Evolutionary conservation across 805 yeast genomes (phyloP), one percentile per base, ranked within the genome.

Genomic region (Isabelozyma gotoi): DNA sequence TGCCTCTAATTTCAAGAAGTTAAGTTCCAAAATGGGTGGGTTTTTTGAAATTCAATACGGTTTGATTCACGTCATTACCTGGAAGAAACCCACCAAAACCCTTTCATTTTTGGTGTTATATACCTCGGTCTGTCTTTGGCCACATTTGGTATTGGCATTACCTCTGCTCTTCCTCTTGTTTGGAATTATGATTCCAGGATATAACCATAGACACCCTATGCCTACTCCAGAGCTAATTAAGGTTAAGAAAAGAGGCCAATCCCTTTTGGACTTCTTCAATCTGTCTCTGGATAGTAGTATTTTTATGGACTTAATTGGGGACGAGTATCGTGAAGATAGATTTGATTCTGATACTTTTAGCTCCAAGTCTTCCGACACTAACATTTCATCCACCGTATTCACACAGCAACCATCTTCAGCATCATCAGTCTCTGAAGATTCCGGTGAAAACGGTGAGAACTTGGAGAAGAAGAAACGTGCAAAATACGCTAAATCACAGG

Each of bases 81-180:
- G 97, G 97, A 78, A 81, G 46, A 71, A 74, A 19, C 91, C 95
- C 0, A 71, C 86, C 0, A 76, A 80, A 47, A 90, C 97, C 0
- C 49, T 90, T 4, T 69, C 84, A 0, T 58, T 70, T 17, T 62
- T 88, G 42, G 66, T 84, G 4, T 48, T 81, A 1, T 82, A 85
- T 50, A 83, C 96, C 0, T 72, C 81, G 46, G 67, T 83, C 1
- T 85, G 94, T 53, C 61, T 84, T 29, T 77, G 85, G 66, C 96
- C 96, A 0, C 81, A 81, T 57, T 62, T 85, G 39, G 67, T 88
- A 10, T 61, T 85, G 32, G 72, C 81, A 1, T 70, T 82, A 24
- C 97, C 97, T 0, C 52, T 84, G 31, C 46, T 84, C 2, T 72
- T 69, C 39, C 38, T 87, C 3, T 52, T 85, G 21, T 68, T 75